Conservation (phyloP, 192 early-diverging fungal genomes). For the Podila verticillata region DNA sequence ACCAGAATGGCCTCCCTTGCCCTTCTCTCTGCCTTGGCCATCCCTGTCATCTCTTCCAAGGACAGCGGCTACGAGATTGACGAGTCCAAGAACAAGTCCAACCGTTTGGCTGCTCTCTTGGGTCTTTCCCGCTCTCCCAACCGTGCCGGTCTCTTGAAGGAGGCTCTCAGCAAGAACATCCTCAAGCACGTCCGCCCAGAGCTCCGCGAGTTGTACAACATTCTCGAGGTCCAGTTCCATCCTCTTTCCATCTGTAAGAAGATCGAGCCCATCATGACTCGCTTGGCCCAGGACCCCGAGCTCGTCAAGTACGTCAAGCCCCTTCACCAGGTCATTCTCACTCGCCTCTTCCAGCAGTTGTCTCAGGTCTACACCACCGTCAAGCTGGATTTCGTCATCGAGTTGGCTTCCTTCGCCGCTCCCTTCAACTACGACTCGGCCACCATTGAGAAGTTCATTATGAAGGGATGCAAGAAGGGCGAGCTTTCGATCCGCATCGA, state of each 20-base stretch:
- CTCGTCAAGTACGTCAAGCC: slow-evolving; percentile 91
- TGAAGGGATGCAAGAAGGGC: slow-evolving; percentile 96
- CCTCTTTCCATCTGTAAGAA: slow-evolving; percentile 98
- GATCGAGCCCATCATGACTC: slow-evolving; percentile 88
- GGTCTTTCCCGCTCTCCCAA: slow-evolving; percentile 86
- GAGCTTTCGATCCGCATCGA: slow-evolving; percentile 96
- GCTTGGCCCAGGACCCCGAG: slow-evolving; percentile 76
- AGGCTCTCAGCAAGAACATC: slow-evolving; percentile 88
- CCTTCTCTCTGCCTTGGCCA: slow-evolving; percentile 92
- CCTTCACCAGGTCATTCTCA: slow-evolving; percentile 95
- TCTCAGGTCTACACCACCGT: slow-evolving; percentile 99
- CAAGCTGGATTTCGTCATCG: slow-evolving; percentile 92
- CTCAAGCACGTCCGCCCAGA: slow-evolving; percentile 88
- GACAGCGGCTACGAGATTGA: slow-evolving; percentile 79
- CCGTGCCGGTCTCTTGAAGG: slow-evolving; percentile 89
- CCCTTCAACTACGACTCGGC: slow-evolving; percentile 87
- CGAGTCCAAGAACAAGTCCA: slow-evolving; percentile 83
- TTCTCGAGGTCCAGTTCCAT: slow-evolving; percentile 98
- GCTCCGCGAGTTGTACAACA: slow-evolving; percentile 91
- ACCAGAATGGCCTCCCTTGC: slow-evolving; percentile 91
- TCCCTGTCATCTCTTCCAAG: slow-evolving; percentile 93
- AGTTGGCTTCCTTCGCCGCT: slow-evolving; percentile 88
- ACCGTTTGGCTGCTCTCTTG: slow-evolving; percentile 88
- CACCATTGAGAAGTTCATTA: slow-evolving; percentile 97
- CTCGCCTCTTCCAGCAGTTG: slow-evolving; percentile 96